Base-by-base conservation (phyloP, 148 eudicot genomes). In the Vaccinium corymbosum region DNA sequence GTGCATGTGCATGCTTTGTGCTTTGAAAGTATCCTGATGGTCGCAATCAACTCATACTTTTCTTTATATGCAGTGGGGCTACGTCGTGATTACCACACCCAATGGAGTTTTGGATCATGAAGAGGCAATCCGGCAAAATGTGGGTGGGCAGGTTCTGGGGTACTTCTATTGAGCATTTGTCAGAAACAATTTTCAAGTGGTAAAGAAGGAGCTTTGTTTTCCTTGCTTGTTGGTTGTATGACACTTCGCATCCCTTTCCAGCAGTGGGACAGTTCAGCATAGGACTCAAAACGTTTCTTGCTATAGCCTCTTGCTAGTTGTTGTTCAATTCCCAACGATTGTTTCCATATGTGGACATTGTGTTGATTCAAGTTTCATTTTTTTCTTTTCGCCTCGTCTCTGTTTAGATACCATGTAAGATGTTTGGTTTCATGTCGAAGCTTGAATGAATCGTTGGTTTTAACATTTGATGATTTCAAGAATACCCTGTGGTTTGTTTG, bases 81-180 rank as follows among this genome's bases (percentile, higher is more conserved):
- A 96, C 50, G 94, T 96, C 50, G 99, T 94, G 64, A 87, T 96
- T 75, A 92, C 97, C 46, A 94, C 99, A 55, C 98, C 98, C 38
- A 96, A 94, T 80, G 98, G 97, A 70, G 90, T 96, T 82, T 79
- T 96, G 84, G 99, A 96, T 76, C 99, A 96, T 82, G 98, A 96
- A 91, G 98, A 94, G 85, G 98, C 98, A 38, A 89, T 92, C 81
- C 90, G 87, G 71, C 98, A 94, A 84, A 93, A 94, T 57, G 94
- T 93, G 13, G 98, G 98, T 29, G 97, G 97, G 80, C 95, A 93
- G 89, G 99, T 96, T 84, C 89, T 96, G 77, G 98, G 99, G 73
- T 94, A 91, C 83, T 96, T 96, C 79, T 92, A 94, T 83, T 93
- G 82, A 88, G 70, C 19, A 61, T 46, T 32, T 19, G 32, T 75